These are phyloP conservation scores for Puccinellia tenuiflora DNA, from an alignment of 176 grass and related monocot species.

Conservation along the genomic window DNA sequence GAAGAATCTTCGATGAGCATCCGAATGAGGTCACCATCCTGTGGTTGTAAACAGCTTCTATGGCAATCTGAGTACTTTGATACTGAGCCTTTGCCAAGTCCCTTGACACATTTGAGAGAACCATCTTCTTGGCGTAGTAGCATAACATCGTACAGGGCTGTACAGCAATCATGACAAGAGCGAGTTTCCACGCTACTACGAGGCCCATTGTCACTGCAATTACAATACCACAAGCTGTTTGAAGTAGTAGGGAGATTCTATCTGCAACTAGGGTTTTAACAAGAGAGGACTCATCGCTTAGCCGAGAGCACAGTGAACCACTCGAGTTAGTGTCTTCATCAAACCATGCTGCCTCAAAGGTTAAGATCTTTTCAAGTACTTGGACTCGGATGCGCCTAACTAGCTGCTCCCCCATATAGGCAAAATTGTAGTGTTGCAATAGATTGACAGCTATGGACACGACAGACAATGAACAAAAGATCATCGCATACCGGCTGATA, in stretches of 20 bases:
- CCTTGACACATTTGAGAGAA: constrained; percentile 84
- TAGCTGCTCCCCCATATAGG: constrained; percentile 88
- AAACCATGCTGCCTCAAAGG: constrained; percentile 93
- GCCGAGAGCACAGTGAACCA: constrained; percentile 69
- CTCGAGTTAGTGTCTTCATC: constrained; percentile 94
- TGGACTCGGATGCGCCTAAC: constrained; percentile 79
- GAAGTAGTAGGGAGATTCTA: constrained; percentile 85
- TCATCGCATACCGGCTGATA: constrained; percentile 64
- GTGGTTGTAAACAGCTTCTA: constrained; percentile 95
- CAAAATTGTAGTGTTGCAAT: constrained; percentile 89
- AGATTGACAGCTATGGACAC: constrained; percentile 83
- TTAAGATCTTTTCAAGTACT: constrained; percentile 88
- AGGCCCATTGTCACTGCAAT: constrained; percentile 88
- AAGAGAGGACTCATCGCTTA: constrained; percentile 83
- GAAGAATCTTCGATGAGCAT: constrained; percentile 70
- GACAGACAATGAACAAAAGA: constrained; percentile 80
- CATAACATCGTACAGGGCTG: constrained; percentile 89
- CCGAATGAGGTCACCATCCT: constrained; percentile 97
- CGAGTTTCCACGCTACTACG: constrained; percentile 91
- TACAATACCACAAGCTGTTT: constrained; percentile 78
- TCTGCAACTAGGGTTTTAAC: constrained; percentile 97
- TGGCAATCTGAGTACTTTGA: constrained; percentile 91
- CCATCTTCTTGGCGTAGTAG: constrained; percentile 88
- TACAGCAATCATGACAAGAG: constrained; percentile 99
- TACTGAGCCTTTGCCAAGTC: constrained; percentile 88